Evolutionary conservation across 2,329 filamentous ascomycete genomes (phyloP).

Genomic region (Aureobasidium vineae): DNA sequence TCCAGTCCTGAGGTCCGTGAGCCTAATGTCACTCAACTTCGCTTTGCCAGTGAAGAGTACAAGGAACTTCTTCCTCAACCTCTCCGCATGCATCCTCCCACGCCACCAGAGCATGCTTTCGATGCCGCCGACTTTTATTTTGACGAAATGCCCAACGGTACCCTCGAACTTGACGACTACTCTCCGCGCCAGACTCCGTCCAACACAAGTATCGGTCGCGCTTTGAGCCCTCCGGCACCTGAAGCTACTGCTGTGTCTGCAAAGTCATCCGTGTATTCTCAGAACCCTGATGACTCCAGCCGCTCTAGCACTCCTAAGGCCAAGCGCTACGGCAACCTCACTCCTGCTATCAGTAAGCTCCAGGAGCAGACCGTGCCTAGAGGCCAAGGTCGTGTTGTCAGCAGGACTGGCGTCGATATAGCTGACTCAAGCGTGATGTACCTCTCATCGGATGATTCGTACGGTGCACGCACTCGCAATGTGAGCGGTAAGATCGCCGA

Average conservation of each 20-base stretch:
- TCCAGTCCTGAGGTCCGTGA: conserved; percentile 30
- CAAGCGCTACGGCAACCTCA: conserved; percentile 50
- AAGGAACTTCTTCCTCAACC: conserved; percentile 41
- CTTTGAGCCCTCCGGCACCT: conserved; percentile 31
- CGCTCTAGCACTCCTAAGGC: conserved; percentile 41
- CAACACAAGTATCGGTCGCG: conserved; percentile 33
- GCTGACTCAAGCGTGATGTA: conserved; percentile 40
- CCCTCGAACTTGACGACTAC: conserved; percentile 28
- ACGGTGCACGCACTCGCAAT: conserved; percentile 51
- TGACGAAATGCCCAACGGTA: conserved; percentile 25
- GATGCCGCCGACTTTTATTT: conserved; percentile 23
- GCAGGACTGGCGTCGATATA: conserved; percentile 49
- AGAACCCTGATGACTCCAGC: conserved; percentile 28
- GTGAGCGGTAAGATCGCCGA: conserved; percentile 73
- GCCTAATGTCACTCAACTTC: conserved; percentile 22
- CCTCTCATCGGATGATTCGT: conserved; percentile 33
- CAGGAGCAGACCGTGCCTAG: conserved; percentile 29
- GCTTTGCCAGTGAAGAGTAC: conserved; percentile 24
- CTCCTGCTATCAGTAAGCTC: conserved; percentile 43
- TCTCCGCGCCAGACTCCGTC: conserved; percentile 21
- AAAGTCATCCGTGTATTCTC: conserved; percentile 39
- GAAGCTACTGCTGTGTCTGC: conserved; percentile 31
- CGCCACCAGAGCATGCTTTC: conserved; percentile 35
- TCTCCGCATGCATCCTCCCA: conserved; percentile 51
- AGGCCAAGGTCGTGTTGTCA: conserved; percentile 45